Base-by-base conservation (phyloP, 2,329 filamentous ascomycete genomes). In the Cladorrhinum sp. region DNA sequence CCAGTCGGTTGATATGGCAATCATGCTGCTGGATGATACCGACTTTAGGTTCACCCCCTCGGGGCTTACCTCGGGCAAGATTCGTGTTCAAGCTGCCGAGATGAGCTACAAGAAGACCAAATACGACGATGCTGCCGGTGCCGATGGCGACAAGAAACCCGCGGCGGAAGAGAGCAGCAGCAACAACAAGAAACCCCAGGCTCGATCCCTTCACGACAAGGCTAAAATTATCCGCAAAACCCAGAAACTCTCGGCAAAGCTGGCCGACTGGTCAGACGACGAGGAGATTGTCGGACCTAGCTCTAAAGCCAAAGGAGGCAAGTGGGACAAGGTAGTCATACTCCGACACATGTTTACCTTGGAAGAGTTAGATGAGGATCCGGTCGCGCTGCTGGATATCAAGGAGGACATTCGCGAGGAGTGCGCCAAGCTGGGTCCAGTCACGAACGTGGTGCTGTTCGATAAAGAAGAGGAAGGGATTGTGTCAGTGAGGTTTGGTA, bases 211-310 rank as follows among this genome's bases (percentile, higher is more conserved):
- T 68, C 85, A 85, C 64, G 91, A 96, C 65, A 91, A 94, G 75
- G 87, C 90, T 73, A 96, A 96, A 77, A 90, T 96, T 62, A 96
- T 96, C 72, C 89, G 87, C 75, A 93, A 93, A 75, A 94, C 91
- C 0, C 90, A 96, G 73, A 95, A 94, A 73, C 81, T 98, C 68
- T 91, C 94, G 70, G 94, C 92, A 54, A 93, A 94, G 76, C 85
- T 98, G 33, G 90, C 92, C 2, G 93, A 98, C 74, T 99, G 95
- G 95, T 90, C 92, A 70, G 94, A 97, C 70, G 93, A 98, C 72
- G 89, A 94, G 58, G 84, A 88, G 24, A 83, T 72, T 1, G 75
- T 26, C 16, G 28, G 14, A 21, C 24, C 52, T 30, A 28, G 14
- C 49, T 24, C n/a, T 28, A 54, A 86, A 74, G 10, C 33, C 54